Evolutionary conservation across 139 green algal genomes (phyloP).

Genomic region (Mesostigma viride): DNA sequence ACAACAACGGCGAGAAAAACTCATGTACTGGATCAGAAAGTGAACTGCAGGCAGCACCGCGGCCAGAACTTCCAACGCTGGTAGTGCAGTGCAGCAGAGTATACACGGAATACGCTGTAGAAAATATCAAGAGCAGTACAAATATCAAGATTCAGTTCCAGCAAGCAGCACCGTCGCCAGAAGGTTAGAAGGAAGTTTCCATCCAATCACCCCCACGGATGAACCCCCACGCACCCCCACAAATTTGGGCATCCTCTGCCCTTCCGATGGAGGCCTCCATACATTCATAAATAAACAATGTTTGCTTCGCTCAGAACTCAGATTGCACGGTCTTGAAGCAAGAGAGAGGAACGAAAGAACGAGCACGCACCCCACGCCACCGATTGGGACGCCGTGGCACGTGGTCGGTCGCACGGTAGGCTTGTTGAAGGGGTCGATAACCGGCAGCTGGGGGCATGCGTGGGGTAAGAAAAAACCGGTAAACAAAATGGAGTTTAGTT

Average conservation of each 20-base stretch:
- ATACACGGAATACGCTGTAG: not conserved
- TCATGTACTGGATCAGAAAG: no score
- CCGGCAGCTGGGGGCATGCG: slow-evolving; percentile 27
- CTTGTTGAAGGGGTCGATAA: slow-evolving; percentile 25
- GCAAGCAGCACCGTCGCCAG: no score
- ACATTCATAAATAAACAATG: not conserved
- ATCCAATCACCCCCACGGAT: not conserved
- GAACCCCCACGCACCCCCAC: not conserved
- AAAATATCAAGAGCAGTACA: no score
- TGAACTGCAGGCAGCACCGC: no score
- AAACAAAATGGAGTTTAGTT: no score
- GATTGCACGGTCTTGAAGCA: not conserved
- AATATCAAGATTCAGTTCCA: no score
- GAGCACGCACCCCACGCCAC: slow-evolving; percentile 19
- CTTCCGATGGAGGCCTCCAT: no score
- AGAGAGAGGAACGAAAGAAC: not conserved
- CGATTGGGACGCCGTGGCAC: slow-evolving; percentile 23
- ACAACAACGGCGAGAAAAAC: no score
- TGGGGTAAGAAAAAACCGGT: no score
- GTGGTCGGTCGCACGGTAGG: not conserved
- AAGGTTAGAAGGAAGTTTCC: not conserved
- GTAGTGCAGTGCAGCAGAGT: not conserved
- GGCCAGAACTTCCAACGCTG: no score
- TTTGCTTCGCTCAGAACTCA: not conserved
- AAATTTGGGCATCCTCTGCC: no score